Evolutionary conservation across 2,329 filamentous ascomycete genomes (phyloP).

Genomic region (Lasiodiplodia sp.): DNA sequence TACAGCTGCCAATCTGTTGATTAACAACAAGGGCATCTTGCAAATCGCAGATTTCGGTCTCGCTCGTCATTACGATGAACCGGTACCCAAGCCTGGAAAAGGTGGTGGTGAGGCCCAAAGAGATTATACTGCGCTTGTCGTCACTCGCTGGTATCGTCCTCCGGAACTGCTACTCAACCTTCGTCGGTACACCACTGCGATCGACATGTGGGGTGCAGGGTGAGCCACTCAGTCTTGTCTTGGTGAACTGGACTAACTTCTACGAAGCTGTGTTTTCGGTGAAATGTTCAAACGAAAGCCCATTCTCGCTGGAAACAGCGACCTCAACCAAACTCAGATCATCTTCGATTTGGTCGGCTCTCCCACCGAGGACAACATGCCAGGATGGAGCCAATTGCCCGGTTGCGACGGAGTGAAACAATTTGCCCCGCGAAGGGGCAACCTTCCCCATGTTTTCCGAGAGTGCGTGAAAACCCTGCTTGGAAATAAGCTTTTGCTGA

Average conservation of each 20-base stretch:
- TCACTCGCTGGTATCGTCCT: constrained; percentile 96
- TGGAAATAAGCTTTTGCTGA: not conserved
- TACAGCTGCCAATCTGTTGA: constrained; percentile 86
- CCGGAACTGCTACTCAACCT: constrained; percentile 90
- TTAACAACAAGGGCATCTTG: constrained; percentile 90
- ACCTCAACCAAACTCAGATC: constrained; percentile 86
- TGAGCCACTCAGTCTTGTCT: constrained; percentile 53
- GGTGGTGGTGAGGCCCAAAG: constrained; percentile 84
- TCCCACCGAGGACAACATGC: constrained; percentile 90
- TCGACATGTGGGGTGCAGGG: constrained; percentile 98
- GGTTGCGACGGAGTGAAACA: constrained; percentile 76
- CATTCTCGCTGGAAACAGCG: constrained; percentile 88
- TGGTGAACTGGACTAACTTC: constrained; percentile 35
- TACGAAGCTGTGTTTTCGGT: constrained; percentile 86
- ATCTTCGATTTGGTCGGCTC: constrained; percentile 94
- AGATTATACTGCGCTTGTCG: constrained; percentile 96
- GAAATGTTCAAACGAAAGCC: constrained; percentile 97
- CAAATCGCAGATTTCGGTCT: constrained; percentile 98
- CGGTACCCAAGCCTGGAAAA: constrained; percentile 75
- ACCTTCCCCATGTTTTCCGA: constrained; percentile 76
- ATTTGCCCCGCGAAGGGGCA: constrained; percentile 68
- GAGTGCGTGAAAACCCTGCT: constrained; percentile 59
- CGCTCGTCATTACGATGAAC: constrained; percentile 90
- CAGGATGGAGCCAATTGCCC: constrained; percentile 83
- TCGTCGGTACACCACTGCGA: constrained; percentile 92